A percentile compares a stretch with the other conserved stretches of the same genome.
These are phyloP conservation scores for Globisporangium paroecandrum DNA, from an alignment of 352 stramenopile species.

Conservation along the genomic window DNA sequence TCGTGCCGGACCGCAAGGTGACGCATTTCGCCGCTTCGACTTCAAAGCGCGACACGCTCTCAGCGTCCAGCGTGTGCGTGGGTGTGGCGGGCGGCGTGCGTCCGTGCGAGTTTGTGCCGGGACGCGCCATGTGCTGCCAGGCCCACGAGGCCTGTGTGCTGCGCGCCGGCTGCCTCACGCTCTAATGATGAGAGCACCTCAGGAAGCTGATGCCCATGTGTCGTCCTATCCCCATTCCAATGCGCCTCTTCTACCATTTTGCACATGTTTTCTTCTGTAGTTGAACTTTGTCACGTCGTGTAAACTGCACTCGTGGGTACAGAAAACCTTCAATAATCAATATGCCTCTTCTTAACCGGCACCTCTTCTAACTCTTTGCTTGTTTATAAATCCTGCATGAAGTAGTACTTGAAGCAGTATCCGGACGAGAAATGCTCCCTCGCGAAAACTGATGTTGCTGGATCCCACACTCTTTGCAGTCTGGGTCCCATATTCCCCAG, in stretches of 20 bases:
- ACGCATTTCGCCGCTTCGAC: constrained; percentile 34
- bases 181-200: constrained; percentile 24
- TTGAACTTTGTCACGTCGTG: neutral
- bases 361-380: neutral
- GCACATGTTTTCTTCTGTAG: neutral
- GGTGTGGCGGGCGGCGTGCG: constrained; percentile 32
- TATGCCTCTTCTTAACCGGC: neutral
- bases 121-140: constrained; percentile 70
- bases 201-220: neutral
- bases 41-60: constrained; percentile 24
- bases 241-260: neutral
- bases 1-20: constrained; percentile 50
- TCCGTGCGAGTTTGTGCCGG: constrained; percentile 61
- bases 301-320: neutral
- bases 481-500: neutral
- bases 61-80: constrained; percentile 37
- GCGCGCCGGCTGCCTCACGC: constrained; percentile 39
- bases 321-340: neutral
- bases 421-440: neutral
- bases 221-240: neutral
- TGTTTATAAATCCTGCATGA: neutral
- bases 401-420: neutral
- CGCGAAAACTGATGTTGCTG: neutral
- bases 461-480: neutral
- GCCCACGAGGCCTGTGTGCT: constrained; percentile 68